Conservation (phyloP, 2,329 filamentous ascomycete genomes). For the Trichoderma lentiforme region DNA sequence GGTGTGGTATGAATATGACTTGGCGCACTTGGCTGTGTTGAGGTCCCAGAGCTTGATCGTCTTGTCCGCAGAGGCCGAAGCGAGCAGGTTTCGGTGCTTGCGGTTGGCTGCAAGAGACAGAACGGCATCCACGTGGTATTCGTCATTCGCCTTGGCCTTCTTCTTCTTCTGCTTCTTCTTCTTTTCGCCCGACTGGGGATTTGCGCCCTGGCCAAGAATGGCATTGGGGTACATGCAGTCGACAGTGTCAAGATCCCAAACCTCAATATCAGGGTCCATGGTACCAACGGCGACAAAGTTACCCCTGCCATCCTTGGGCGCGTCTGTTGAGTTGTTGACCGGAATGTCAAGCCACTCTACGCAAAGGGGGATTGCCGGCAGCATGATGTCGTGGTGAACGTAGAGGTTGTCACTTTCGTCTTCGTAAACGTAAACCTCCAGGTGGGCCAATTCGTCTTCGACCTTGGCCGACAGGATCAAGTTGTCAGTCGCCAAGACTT, state of each 20-base stretch:
- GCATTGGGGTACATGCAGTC: constrained; percentile 99
- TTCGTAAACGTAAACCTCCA: constrained; percentile 97
- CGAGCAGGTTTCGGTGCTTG: constrained; percentile 88
- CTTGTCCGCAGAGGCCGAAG: constrained; percentile 92
- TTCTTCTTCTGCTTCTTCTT: constrained; percentile 88
- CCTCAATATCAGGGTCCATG: constrained; percentile 97
- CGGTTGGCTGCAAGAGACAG: constrained; percentile 88
- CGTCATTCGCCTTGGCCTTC: constrained; percentile 81
- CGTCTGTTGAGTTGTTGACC: constrained; percentile 66
- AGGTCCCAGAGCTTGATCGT: constrained; percentile 98
- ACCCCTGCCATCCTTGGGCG: constrained; percentile 62
- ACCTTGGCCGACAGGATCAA: constrained; percentile 88
- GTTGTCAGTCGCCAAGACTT: constrained; percentile 91
- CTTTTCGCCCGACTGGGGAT: constrained; percentile 48
- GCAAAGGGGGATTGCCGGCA: constrained; percentile 91
- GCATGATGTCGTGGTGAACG: constrained; percentile 99
- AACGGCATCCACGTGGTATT: constrained; percentile 92
- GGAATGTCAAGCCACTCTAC: constrained; percentile 94
- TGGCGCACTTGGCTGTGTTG: constrained; percentile 85
- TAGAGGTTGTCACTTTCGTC: constrained; percentile 94
- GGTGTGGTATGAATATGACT: constrained; percentile 92
- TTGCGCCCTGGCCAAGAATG: constrained; percentile 75
- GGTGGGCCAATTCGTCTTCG: constrained; percentile 92
- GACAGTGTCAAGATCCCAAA: constrained; percentile 94
- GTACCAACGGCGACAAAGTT: constrained; percentile 96